phyloP scores from a whole-genome alignment of 306 rosid genomes.

The Malus sylvestris region DNA sequence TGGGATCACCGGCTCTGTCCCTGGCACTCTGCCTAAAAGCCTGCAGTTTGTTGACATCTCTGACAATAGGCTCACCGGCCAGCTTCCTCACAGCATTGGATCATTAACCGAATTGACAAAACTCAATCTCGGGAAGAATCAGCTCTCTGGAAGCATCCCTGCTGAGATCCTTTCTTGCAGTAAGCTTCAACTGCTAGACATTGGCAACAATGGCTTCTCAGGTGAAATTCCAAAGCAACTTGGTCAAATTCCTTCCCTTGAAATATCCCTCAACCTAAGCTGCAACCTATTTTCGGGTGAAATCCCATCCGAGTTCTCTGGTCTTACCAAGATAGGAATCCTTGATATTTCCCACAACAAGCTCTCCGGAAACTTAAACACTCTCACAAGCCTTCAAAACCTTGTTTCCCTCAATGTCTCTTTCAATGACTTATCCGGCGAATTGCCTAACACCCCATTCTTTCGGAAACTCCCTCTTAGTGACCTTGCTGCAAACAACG shows the following conservation, averaged over 20 bases:
- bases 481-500: conserved; percentile 54
- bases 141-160: conserved; percentile 62
- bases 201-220: conserved; percentile 63
- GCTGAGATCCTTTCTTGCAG: conserved; percentile 60
- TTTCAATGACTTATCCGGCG: conserved; percentile 66
- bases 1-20: conserved; percentile 58
- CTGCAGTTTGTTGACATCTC: conserved; percentile 66
- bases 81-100: conserved; percentile 47
- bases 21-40: conserved; percentile 61
- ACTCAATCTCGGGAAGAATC: conserved; percentile 63
- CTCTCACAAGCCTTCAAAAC: conserved; percentile 48
- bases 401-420: conserved; percentile 77
- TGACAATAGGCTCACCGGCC: conserved; percentile 59
- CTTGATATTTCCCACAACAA: conserved; percentile 81
- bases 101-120: conserved; percentile 61
- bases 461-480: conserved; percentile 63
- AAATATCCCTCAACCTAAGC: conserved; percentile 84
- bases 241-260: conserved; percentile 62
- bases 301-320: conserved; percentile 61
- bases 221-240: conserved; percentile 78
- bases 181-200: conserved; percentile 71
- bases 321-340: conserved; percentile 56
- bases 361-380: conserved; percentile 52
- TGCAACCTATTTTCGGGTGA: conserved; percentile 70
- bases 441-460: conserved; percentile 63